Base-by-base conservation (phyloP, 2,329 filamentous ascomycete species). In the Graphium sp. region DNA sequence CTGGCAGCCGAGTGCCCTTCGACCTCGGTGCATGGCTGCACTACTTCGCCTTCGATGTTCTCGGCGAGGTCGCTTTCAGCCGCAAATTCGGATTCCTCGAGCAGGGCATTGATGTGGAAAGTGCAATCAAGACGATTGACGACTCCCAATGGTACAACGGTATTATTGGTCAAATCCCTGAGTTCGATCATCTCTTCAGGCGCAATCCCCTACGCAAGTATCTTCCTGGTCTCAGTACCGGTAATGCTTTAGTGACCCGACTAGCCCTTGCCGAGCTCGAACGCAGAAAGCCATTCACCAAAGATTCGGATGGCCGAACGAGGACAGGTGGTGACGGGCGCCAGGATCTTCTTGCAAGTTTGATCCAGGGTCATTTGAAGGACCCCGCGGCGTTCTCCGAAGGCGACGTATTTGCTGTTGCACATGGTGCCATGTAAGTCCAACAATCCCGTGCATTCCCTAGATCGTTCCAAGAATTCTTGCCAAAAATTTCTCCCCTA, bases 321-420 rank as follows among this genome's bases (percentile, higher is more conserved):
- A 43, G 48, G 6, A 7, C 24, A 4, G 46, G 42, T 4, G 48
- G 53, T 2, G 56, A 60, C 24, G 58, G 56, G 1, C 43, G 62
- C 4, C 58, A 57, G 35, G 63, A 68, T 38, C 40, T 68, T 32
- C 45, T 68, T 39, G 56, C 57, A 9, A 59, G 55, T 31, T 37
- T 67, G 39, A 62, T 68, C 35, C 53, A 55, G 41, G 61, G 62
- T 1, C 62, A 67, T 35, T 40, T 64, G 18, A 62, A 62, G 41
- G 55, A 61, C 17, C 55, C 57, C 2, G 45, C 53, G 13, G 49
- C 42, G 26, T 66, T 68, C 33, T 37, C 46, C 6, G 57, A 62
- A 36, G 62, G 58, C 1, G 62, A 68, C 34, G 60, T 69, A 4
- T 67, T 69, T 46, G 61, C 64, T 6, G 60, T 69, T 5, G 58